Evolutionary conservation across 2,329 filamentous ascomycete species (phyloP).

Genomic region (Microdochium paspali): DNA sequence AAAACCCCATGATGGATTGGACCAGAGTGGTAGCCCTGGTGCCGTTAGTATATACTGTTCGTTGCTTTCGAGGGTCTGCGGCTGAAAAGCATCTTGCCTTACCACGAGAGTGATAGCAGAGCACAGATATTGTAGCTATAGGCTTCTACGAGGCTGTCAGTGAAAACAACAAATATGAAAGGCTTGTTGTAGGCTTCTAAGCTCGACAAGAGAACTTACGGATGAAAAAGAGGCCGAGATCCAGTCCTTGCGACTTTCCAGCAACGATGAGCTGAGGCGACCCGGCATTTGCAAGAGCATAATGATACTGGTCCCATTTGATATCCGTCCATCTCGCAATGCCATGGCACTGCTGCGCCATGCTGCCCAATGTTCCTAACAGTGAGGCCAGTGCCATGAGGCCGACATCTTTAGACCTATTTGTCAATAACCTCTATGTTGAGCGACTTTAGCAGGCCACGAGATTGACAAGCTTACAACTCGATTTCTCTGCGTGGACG

Average conservation of each 20-base stretch:
- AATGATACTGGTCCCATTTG: constrained; percentile 26
- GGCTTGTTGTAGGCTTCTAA: no score
- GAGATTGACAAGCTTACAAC: no score
- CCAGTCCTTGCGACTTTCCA: constrained; percentile 27
- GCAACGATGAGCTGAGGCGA: constrained; percentile 31
- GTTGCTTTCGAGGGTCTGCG: not conserved
- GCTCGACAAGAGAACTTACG: constrained; percentile 24
- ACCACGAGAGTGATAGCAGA: constrained; percentile 36
- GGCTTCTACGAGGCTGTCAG: constrained; percentile 26
- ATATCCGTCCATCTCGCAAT: constrained; percentile 27
- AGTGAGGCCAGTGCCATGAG: constrained; percentile 25
- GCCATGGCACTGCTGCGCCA: constrained; percentile 32
- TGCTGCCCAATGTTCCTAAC: constrained; percentile 25
- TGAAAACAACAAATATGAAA: no score
- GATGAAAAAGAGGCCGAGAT: constrained; percentile 35
- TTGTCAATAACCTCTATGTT: no score
- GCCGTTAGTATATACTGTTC: not conserved
- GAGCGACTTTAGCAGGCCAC: no score
- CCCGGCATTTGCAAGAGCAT: constrained; percentile 21
- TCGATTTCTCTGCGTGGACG: constrained; percentile 27
- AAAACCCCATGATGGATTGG: constrained; percentile 21
- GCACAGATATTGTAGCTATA: constrained; percentile 41
- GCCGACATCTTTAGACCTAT: constrained; percentile 29
- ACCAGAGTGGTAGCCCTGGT: constrained; percentile 26
- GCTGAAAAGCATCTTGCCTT: constrained; percentile 4